A percentile compares a stretch with the other conserved stretches of the same genome.
Conservation (phyloP, 495 filamentous ascomycete species). For the Poronia punctata region DNA sequence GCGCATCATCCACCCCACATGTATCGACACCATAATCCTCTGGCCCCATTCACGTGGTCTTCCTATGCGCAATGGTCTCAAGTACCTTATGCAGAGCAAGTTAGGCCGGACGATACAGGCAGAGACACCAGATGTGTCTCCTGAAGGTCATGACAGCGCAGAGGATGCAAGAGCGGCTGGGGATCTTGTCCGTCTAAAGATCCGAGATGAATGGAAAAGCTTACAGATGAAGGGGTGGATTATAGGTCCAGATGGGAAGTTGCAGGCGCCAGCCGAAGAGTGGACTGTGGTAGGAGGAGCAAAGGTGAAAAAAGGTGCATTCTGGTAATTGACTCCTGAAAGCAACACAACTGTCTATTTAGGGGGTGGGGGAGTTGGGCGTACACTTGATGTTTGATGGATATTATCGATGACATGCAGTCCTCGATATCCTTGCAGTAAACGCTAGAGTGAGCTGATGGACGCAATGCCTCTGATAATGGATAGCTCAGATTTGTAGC, state of each 20-base stretch:
- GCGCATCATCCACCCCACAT: constrained; percentile 72
- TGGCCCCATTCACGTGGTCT: constrained; percentile 71
- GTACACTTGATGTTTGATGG: no score
- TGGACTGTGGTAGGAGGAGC: constrained; percentile 9
- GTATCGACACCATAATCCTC: constrained; percentile 81
- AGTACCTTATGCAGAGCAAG: constrained; percentile 53
- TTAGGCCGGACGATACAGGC: constrained; percentile 74
- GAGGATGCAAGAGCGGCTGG: constrained; percentile 88
- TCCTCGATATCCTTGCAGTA: no score
- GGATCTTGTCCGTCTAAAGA: constrained; percentile 65
- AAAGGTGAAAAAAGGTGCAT: constrained; percentile 8
- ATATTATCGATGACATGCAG: no score
- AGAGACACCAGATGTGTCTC: constrained; percentile 44
- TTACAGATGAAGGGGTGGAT: constrained; percentile 60
- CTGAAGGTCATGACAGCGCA: constrained; percentile 71
- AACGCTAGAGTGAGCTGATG: no score
- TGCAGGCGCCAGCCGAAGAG: constrained; percentile 38
- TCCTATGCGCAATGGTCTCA: constrained; percentile 69
- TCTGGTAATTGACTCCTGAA: background rate
- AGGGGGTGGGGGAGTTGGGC: no score
- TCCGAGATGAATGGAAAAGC: constrained; percentile 56
- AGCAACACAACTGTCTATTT: no score
- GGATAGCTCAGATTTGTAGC: no score
- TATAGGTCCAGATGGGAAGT: constrained; percentile 38
- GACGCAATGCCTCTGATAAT: no score